Conservation (phyloP, 2,329 filamentous ascomycete genomes). For the Penicillium thymicola region DNA sequence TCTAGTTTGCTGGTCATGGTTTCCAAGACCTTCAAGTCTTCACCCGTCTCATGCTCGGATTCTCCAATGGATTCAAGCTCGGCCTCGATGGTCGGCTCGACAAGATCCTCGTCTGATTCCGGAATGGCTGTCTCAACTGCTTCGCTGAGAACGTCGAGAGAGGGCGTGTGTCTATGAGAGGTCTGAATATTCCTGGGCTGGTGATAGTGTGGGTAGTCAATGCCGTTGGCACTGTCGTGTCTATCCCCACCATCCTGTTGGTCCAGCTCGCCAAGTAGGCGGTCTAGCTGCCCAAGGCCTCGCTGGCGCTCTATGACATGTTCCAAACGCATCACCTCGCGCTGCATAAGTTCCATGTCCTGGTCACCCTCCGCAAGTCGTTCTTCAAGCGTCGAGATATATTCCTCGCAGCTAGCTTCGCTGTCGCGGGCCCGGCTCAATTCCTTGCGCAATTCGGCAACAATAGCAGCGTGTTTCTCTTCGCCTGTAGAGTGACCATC, state of each 20-base stretch:
- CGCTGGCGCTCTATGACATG: constrained; percentile 93
- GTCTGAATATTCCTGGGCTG: constrained; percentile 19
- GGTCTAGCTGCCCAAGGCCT: constrained; percentile 91
- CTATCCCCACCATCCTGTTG: constrained; percentile 54
- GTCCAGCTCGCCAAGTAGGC: constrained; percentile 85
- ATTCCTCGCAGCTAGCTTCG: constrained; percentile 87
- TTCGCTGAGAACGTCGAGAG: constrained; percentile 43
- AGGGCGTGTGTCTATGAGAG: constrained; percentile 34
- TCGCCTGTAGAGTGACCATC: constrained; percentile 88
- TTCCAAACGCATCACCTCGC: constrained; percentile 89
- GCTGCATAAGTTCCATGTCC: constrained; percentile 93
- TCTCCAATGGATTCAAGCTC: constrained; percentile 24
- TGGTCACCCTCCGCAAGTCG: constrained; percentile 93
- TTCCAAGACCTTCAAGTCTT: constrained; percentile 38
- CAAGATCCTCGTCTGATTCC: constrained; percentile 43
- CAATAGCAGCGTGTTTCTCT: constrained; percentile 83
- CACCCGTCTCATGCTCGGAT: constrained; percentile 20
- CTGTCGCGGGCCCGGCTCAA: constrained; percentile 83
- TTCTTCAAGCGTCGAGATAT: constrained; percentile 95
- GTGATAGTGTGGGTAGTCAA: constrained; percentile 12
- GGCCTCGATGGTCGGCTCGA: constrained; percentile 32
- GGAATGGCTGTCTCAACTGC: constrained; percentile 46
- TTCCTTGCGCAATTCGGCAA: constrained; percentile 86
- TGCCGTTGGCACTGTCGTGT: constrained; percentile 15
- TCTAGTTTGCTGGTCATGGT: constrained; percentile 31